Evolutionary conservation across 208 protist species (phyloP).

Genomic region (Plasmodiophora brassicae): DNA sequence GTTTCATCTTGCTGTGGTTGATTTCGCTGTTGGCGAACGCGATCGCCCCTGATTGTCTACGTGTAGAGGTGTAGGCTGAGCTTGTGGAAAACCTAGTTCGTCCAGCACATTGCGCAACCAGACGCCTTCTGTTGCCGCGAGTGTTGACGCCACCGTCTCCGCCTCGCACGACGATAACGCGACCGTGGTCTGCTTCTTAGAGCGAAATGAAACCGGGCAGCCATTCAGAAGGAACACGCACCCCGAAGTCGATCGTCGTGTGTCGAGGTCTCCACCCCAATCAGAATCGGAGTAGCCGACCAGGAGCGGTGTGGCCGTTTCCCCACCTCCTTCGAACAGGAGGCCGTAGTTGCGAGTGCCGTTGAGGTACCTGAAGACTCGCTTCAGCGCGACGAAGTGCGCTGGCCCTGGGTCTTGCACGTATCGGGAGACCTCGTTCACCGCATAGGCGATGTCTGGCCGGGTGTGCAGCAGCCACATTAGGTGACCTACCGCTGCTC

Average conservation of each 20-base stretch:
- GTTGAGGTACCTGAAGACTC: neutral
- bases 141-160: neutral
- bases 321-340: neutral
- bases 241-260: neutral
- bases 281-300: neutral
- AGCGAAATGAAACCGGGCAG: neutral
- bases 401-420: neutral
- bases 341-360: neutral
- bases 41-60: constrained; percentile 25
- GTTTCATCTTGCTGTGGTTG: constrained; percentile 1
- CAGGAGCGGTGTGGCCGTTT: neutral
- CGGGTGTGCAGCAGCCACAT: neutral
- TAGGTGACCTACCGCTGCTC: neutral
- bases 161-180: neutral
- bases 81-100: neutral
- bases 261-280: neutral
- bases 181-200: neutral
- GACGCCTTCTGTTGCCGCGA: neutral
- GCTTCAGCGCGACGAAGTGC: constrained; percentile 26
- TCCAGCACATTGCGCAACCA: neutral
- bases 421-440: neutral
- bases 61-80: neutral
- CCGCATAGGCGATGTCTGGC: constrained; percentile 9
- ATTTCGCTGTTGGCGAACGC: neutral
- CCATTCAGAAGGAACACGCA: neutral